Evolutionary conservation across 176 grass and related monocot genomes (phyloP).

Genomic region (Triticum timopheevii): DNA sequence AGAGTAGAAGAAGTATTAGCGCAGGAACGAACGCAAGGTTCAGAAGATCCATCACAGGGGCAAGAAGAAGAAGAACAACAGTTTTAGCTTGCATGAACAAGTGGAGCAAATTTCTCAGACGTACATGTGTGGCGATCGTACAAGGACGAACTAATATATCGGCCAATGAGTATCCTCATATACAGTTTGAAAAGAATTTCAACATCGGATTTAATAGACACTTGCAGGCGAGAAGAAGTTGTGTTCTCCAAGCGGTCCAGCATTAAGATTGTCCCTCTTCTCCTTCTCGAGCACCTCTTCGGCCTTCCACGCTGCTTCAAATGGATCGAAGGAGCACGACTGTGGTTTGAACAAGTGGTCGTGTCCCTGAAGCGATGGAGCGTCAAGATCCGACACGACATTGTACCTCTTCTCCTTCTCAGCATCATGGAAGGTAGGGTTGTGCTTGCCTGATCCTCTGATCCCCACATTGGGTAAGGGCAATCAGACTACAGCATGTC

Average conservation of each 20-base stretch:
- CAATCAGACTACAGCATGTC: slow-evolving; percentile 20
- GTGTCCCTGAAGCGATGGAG: no score
- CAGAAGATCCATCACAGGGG: background rate
- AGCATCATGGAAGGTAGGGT: slow-evolving; percentile 1
- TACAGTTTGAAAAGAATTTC: background rate
- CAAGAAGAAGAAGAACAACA: background rate
- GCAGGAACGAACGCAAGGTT: background rate
- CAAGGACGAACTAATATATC: background rate
- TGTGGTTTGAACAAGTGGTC: background rate
- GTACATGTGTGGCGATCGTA: background rate
- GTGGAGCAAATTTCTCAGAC: background rate
- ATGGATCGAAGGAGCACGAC: background rate
- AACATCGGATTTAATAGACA: background rate
- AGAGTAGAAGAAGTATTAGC: background rate
- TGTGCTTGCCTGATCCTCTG: background rate
- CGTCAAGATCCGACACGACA: no score
- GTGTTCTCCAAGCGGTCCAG: background rate
- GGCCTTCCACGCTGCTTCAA: background rate
- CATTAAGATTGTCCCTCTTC: background rate
- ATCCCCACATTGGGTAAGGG: background rate
- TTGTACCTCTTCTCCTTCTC: background rate
- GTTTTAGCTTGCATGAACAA: background rate
- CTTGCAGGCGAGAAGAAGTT: background rate
- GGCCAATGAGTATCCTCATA: background rate
- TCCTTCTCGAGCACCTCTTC: background rate